Percentiles rank a stretch among this genome's conserved stretches.
Conservation (phyloP, 768 basidiomycete species). For the Naganishia randhawae region DNA sequence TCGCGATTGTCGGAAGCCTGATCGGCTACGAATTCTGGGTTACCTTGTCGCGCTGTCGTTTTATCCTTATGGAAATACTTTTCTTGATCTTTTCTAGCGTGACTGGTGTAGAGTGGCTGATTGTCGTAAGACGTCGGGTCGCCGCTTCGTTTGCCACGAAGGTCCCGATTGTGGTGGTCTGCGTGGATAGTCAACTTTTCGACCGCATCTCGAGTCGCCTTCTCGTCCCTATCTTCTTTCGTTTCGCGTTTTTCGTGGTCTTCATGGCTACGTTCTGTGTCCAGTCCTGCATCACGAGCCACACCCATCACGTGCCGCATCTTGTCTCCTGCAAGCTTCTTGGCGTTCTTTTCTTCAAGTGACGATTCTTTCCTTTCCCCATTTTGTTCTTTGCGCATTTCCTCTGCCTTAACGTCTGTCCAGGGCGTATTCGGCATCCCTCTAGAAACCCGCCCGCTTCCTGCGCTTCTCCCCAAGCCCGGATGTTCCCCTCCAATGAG, state of each 20-base stretch:
- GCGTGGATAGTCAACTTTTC: constrained; percentile 15
- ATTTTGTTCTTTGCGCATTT: constrained; percentile 1
- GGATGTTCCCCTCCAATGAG: constrained; percentile 24
- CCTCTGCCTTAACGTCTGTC: constrained; percentile 9
- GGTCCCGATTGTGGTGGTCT: constrained; percentile 14
- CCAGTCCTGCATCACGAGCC: background rate
- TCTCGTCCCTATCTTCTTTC: constrained; percentile 36
- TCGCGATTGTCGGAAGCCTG: constrained; percentile 1
- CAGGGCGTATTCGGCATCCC: constrained; percentile 26
- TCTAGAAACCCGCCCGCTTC: constrained; percentile 14
- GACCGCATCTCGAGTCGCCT: constrained; percentile 20
- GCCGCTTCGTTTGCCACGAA: constrained; percentile 14
- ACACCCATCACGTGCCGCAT: constrained; percentile 17
- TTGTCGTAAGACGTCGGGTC: constrained; percentile 30
- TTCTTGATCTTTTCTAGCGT: constrained; percentile 22
- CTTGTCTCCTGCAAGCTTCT: constrained; percentile 12
- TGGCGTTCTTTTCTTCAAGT: background rate
- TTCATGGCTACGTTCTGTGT: background rate
- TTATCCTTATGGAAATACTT: constrained; percentile 6
- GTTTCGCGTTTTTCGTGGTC: constrained; percentile 35
- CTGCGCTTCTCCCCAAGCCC: constrained; percentile 14
- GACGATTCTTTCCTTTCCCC: constrained; percentile 1
- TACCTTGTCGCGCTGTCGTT: background rate
- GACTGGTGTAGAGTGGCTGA: background rate
- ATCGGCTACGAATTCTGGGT: background rate